Conservation (phyloP, 73 alveolate genomes). For the Halteria grandinella region DNA sequence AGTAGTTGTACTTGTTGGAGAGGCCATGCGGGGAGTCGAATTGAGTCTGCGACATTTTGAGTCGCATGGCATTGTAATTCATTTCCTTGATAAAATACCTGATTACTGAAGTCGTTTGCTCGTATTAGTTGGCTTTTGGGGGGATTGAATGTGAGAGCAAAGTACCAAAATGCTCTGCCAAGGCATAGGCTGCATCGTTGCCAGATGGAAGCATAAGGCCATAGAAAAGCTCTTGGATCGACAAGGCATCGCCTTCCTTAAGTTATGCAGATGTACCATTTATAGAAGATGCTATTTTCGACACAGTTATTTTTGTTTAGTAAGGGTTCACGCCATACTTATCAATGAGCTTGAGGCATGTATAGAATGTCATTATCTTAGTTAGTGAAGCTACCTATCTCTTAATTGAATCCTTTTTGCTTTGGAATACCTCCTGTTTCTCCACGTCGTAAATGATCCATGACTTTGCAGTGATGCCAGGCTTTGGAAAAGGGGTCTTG, state of each 20-base stretch:
- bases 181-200: constrained; percentile 65
- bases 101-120: background rate
- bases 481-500: too few species aligned
- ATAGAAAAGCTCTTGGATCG: constrained; percentile 44
- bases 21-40: constrained; percentile 78
- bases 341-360: constrained; percentile 38
- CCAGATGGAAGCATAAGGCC: constrained; percentile 74
- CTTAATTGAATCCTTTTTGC: constrained; percentile 55
- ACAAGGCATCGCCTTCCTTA: constrained; percentile 55
- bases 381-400: constrained; percentile 67
- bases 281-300: constrained; percentile 31
- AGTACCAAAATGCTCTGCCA: constrained; percentile 68
- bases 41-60: constrained; percentile 14
- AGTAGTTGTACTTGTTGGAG: constrained; percentile 28
- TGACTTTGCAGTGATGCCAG: constrained; percentile 58
- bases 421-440: constrained; percentile 28
- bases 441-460: constrained; percentile 65
- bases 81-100: constrained; percentile 50
- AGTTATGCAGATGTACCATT: constrained; percentile 67
- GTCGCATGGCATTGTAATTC: constrained; percentile 45
- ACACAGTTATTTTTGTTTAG: constrained; percentile 31
- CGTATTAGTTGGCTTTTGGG: background rate
- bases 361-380: constrained; percentile 66
- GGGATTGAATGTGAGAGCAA: constrained; percentile 1
- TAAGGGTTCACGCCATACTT: constrained; percentile 19